A percentile compares a stretch with the other conserved stretches of the same genome.
Evolutionary conservation across 805 yeast species (phyloP).

Genomic region (Lipomyces oligophaga): DNA sequence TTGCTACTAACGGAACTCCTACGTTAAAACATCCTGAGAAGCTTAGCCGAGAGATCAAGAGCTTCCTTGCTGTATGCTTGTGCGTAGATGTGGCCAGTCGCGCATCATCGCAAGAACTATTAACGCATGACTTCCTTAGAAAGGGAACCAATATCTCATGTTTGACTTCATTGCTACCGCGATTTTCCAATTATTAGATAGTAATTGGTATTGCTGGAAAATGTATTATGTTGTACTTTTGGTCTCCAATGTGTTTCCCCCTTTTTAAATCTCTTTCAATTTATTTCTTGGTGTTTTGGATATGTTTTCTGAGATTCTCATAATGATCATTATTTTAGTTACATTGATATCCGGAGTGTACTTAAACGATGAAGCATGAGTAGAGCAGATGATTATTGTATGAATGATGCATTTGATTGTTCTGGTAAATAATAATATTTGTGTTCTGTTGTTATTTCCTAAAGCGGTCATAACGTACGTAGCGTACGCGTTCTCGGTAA

Average conservation of each 20-base stretch:
- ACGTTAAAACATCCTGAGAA: conserved; percentile 64
- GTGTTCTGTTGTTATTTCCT: no score
- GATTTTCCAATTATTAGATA: no score
- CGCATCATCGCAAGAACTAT: conserved; percentile 83
- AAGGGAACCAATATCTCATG: conserved; percentile 51
- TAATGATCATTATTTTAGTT: no score
- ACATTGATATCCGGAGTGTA: no score
- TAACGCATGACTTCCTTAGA: conserved; percentile 65
- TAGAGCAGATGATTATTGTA: no score
- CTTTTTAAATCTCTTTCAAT: neutral
- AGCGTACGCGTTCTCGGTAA: no score
- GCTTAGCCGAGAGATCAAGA: conserved; percentile 71
- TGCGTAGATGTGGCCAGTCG: conserved; percentile 92
- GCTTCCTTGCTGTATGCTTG: conserved; percentile 82
- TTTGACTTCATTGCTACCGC: conserved; percentile 42
- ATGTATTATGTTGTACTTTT: neutral
- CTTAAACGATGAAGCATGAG: no score
- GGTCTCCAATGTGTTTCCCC: neutral
- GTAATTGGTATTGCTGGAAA: neutral
- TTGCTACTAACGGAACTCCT: conserved; percentile 80
- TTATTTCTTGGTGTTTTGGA: neutral
- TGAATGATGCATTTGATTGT: no score
- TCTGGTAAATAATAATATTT: no score
- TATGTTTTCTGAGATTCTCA: neutral
- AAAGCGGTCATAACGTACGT: no score